Evolutionary conservation across 2,329 filamentous ascomycete genomes (phyloP).

Genomic region (Xylaria sp.): DNA sequence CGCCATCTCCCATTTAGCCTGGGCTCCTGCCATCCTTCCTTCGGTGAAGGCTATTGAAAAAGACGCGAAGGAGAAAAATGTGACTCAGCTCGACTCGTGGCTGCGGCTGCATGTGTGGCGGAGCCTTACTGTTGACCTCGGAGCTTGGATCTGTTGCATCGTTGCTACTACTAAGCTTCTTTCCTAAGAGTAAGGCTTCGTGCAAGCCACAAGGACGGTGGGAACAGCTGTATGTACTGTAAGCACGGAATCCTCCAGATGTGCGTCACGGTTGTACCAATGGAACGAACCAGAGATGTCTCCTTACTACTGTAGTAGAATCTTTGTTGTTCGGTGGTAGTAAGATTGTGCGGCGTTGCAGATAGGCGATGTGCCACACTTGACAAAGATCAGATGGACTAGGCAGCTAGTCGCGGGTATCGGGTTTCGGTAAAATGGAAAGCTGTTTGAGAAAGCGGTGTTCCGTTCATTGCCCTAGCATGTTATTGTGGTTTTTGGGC

Average conservation of each 20-base stretch:
- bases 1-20: slow-evolving; percentile 26
- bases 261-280: background rate
- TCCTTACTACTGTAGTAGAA: background rate
- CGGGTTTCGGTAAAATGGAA: no score
- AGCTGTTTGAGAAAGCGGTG: no score
- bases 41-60: slow-evolving; percentile 25
- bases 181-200: background rate
- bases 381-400: no score
- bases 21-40: slow-evolving; percentile 23
- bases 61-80: slow-evolving; percentile 34
- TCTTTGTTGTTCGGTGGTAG: no score
- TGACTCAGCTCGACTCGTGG: slow-evolving; percentile 31
- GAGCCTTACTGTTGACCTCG: slow-evolving; percentile 25
- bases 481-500: no score
- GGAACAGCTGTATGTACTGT: background rate
- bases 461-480: no score
- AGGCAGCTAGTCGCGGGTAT: no score
- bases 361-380: no score
- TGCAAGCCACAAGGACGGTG: background rate
- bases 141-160: slow-evolving; percentile 34
- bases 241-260: background rate
- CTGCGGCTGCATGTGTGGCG: slow-evolving; percentile 34
- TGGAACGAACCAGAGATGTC: background rate
- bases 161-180: slow-evolving; percentile 22
- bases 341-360: no score